Evolutionary conservation across 2,329 filamentous ascomycete species (phyloP), one percentile per base, ranked within the genome.

Genomic region (Truncatella angustata): DNA sequence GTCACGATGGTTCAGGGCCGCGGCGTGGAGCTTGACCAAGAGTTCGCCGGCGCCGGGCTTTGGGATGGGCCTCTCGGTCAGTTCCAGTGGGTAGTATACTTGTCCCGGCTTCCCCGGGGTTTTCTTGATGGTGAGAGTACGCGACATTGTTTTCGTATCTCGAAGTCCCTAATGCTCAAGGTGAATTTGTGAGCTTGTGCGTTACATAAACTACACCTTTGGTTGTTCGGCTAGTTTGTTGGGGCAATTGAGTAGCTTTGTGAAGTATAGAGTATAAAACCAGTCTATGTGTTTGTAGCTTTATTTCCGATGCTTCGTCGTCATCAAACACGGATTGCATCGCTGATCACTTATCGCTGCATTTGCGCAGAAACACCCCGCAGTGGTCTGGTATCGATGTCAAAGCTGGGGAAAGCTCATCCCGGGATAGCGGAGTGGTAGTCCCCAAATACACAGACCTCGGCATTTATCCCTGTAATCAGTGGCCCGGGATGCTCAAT

Each of bases 1-100:
- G 70, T 97, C 94, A 62, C 92, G 88, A 75, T 97, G 94, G 76
- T 97, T 97, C 47, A 97, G 84, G 12, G 93, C 88, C 1, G 87
- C 89, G 48, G 91, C 89, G 32, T 82, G 80, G 64, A 97, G 76
- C 63, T 83, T 84, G 56, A 97, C 75, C 5, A 95, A 77, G 58
- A 96, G 76, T 68, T 97, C 80, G 56, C 77, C 77, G 14, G 81
- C 80, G 23, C 82, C 79, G 0, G 87, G 87, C 2, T 74, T 76
- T 23, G 87, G 87, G 56, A 79, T 77, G 51, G 86, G 79, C 14
- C 87, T 71, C 30, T 84, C 74, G 56, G 82, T 83, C 50, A 89
- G 66, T 58, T 80, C 70, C 42, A 88, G 75, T 82, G 88, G 88
- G 63, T 92, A 91, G 73, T 93, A 96, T 58, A 96, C 92, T 70